A percentile compares a stretch with the other conserved stretches of the same genome.
These are phyloP conservation scores for Serendipita vermifera DNA, from an alignment of 768 basidiomycete species.

Conservation along the genomic window DNA sequence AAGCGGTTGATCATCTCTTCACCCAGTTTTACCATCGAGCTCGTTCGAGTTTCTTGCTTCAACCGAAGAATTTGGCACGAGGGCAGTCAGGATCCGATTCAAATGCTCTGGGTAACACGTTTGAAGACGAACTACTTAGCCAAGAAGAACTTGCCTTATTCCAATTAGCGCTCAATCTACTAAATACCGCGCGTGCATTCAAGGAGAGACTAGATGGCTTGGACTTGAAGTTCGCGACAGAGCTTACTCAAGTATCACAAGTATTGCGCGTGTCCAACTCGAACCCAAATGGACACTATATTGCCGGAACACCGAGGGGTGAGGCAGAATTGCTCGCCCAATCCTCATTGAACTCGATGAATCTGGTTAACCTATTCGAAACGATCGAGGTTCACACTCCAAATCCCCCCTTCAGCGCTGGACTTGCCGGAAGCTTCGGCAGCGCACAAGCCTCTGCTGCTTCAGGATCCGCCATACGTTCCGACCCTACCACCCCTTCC, in stretches of 20 bases:
- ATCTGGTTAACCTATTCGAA: slow-evolving; percentile 51
- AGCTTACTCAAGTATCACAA: slow-evolving; percentile 45
- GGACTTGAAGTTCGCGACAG: slow-evolving; percentile 52
- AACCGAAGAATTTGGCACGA: not conserved
- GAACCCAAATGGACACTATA: slow-evolving; percentile 41
- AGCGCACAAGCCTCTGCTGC: slow-evolving; percentile 5
- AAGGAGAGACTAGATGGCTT: slow-evolving; percentile 54
- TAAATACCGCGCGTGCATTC: slow-evolving; percentile 66
- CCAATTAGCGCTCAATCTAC: slow-evolving; percentile 66
- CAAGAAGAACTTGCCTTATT: slow-evolving; percentile 41
- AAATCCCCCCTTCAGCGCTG: slow-evolving; percentile 12
- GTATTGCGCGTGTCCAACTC: slow-evolving; percentile 44
- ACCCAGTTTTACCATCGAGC: slow-evolving; percentile 43
- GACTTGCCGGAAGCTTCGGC: slow-evolving; percentile 19
- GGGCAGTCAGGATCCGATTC: not conserved
- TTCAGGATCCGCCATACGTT: not conserved
- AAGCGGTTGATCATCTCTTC: slow-evolving; percentile 60
- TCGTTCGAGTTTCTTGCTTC: slow-evolving; percentile 12
- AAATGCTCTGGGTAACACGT: not conserved
- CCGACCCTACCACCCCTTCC: not conserved
- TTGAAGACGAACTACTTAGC: slow-evolving; percentile 4
- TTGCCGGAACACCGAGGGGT: slow-evolving; percentile 45
- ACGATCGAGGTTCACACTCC: slow-evolving; percentile 33
- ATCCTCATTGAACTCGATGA: slow-evolving; percentile 70
- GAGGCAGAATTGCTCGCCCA: slow-evolving; percentile 65